Evolutionary conservation across 163 green algal species (phyloP).

Genomic region (Scenedesmus sp.): DNA sequence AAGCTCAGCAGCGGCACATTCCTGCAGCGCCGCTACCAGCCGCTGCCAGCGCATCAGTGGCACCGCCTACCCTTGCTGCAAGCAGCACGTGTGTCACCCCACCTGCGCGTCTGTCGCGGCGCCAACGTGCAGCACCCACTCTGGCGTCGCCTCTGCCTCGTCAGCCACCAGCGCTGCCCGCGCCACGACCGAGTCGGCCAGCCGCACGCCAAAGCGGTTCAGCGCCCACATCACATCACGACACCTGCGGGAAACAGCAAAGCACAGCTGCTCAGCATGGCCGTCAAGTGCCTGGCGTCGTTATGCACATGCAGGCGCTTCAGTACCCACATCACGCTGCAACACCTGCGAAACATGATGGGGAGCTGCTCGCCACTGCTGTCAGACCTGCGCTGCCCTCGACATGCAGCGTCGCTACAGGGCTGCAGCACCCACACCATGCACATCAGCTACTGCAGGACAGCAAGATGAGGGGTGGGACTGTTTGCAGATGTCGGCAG

Average conservation of each 20-base stretch:
- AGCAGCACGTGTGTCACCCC: too few species aligned
- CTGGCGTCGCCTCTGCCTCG: constrained; percentile 32
- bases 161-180: constrained; percentile 25
- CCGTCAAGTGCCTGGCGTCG: background rate
- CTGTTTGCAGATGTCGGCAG: too few species aligned
- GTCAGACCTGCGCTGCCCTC: too few species aligned
- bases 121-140: constrained; percentile 68
- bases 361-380: background rate
- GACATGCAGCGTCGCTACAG: too few species aligned
- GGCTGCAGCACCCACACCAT: too few species aligned
- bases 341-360: background rate
- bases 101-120: constrained; percentile 60
- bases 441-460: too few species aligned
- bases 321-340: background rate
- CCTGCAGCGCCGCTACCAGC: too few species aligned
- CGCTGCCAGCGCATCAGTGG: too few species aligned
- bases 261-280: background rate
- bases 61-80: too few species aligned
- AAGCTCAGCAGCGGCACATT: too few species aligned
- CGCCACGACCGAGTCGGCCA: constrained; percentile 31
- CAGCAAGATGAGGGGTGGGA: too few species aligned
- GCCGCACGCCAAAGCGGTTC: constrained; percentile 31
- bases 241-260: constrained; percentile 16
- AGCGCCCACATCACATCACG: constrained; percentile 54
- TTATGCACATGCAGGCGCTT: background rate